Evolutionary conservation across 2,329 filamentous ascomycete genomes (phyloP), one percentile per base, ranked within the genome.

Genomic region (Botrytis elliptica): DNA sequence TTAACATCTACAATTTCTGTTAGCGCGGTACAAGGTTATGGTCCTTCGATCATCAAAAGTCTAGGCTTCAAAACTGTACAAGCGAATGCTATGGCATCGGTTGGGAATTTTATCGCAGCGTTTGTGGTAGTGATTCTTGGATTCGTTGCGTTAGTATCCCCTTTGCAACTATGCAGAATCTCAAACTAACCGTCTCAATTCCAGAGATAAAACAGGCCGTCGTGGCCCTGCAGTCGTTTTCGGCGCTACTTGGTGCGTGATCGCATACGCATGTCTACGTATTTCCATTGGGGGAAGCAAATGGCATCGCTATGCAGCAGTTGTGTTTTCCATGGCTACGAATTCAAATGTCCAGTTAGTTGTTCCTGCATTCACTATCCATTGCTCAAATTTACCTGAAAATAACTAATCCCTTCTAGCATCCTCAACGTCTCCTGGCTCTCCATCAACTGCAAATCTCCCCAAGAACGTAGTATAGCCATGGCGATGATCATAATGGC

Each of bases 131-230:
- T 52, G 49, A 52, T 52, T 52, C 49, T 52, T n/a, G 49, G 49
- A 52, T 52, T n/a, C 49, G 25, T 52, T 3, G 49, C 49, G 49
- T 52, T 52, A 14, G 49, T 52, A n/a, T 52, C n/a, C 22, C 49
- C 12, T n/a, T 52, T 52, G 5, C 25, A 6, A 1, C 1, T n/a
- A 7, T n/a, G 5, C 3, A 3, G 2, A n/a, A 52, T 14, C 25
- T n/a, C 49, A 52, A 52, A n/a, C 25, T 52, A n/a, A 52, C 25
- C 25, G 5, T n/a, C 25, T 52, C 10, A 6, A n/a, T n/a, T 52
- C 49, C 49, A 52, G 49, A n/a, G 49, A 52, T 16, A 52, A 52
- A 52, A 52, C 49, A 14, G 49, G 49, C 14, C 49, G 49, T 52
- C 49, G 49, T 16, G 49, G 49, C 25, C 25, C 49, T n/a, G 49